Base-by-base conservation (phyloP, 768 basidiomycete genomes). In the Cystofilobasidium bisporidii region DNA sequence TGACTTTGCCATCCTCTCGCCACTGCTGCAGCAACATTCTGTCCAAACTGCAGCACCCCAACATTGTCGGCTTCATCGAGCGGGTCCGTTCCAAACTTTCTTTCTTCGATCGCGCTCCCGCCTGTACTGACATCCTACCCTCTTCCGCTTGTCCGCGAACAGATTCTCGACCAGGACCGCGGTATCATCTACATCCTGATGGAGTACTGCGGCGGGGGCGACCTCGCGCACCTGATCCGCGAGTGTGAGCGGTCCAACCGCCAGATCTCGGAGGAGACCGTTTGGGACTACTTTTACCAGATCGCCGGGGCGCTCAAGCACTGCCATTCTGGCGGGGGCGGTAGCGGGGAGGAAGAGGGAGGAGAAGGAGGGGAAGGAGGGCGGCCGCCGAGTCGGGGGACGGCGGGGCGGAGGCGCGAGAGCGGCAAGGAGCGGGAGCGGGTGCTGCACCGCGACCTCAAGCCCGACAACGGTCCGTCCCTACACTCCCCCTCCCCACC, bases 151-250 rank as follows among this genome's bases (percentile, higher is more conserved):
- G 14, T 17, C 33, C 59, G 6, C 11, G 12, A 33, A 17, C 61
- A 81, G 77, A 81, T 88, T 74, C 89, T 97, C 67, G 96, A 99
- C 80, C 82, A 88, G 70, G 89, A 92, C 61, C 82, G 84, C 45
- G 91, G 91, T 26, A 88, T 92, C 65, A 84, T 98, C 53, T 98
- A 97, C 77, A 97, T 99, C 70, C 82, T 98, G 72, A 99, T 98
- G 96, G 96, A 99, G 79, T 98, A 91, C 76, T 99, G 96, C 74
- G 92, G 91, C 6, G 93, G 92, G 26, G 96, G 96, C 17, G 96
- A 99, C 79, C 83, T 99, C 63, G 89, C 89, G 1, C 80, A 83
- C 41, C 78, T 96, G 73, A 96, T 98, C 77, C 89, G 90, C 74
- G 74, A 77, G 53, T 77, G 71, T 56, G 73, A 73, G 71, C 72